Evolutionary conservation across 2,329 filamentous ascomycete genomes (phyloP).

Genomic region (Colletotrichum sp.): DNA sequence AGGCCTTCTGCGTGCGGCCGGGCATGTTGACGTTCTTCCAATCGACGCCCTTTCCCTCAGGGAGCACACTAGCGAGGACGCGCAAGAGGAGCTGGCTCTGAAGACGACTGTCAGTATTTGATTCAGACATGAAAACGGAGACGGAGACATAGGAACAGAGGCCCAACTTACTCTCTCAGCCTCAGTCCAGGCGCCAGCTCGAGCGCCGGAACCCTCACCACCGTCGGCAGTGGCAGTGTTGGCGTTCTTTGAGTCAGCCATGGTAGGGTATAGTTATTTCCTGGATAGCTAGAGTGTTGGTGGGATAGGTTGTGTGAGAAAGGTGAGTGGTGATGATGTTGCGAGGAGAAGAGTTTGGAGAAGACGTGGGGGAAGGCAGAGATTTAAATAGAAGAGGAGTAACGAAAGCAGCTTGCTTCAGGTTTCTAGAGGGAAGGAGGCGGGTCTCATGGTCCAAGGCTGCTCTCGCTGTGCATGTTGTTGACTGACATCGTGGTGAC

Average conservation of each 20-base stretch:
- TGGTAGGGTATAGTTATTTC: conserved; percentile 10
- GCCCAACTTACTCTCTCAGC: conserved; percentile 35
- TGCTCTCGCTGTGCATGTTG: neutral
- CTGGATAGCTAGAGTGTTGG: neutral
- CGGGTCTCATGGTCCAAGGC: neutral
- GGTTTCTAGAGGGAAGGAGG: neutral
- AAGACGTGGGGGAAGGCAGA: neutral
- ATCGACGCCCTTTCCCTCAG: conserved; percentile 34
- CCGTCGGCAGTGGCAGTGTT: conserved; percentile 1
- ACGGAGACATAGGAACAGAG: neutral
- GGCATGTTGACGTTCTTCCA: conserved; percentile 40
- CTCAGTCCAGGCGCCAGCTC: conserved; percentile 36
- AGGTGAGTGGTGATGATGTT: neutral
- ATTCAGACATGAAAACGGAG: neutral
- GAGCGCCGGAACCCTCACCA: conserved; percentile 23
- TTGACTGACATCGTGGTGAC: neutral
- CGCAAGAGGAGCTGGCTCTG: conserved; percentile 41
- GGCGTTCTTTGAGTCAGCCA: conserved; percentile 26
- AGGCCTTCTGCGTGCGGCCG: conserved; percentile 40
- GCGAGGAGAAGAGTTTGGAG: neutral
- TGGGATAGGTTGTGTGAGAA: neutral
- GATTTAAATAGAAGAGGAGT: neutral
- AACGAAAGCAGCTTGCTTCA: neutral
- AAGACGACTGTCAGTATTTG: neutral
- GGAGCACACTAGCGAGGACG: conserved; percentile 36